phyloP scores from a whole-genome alignment of 2,329 filamentous ascomycete genomes.

The Neobulgaria alba region DNA sequence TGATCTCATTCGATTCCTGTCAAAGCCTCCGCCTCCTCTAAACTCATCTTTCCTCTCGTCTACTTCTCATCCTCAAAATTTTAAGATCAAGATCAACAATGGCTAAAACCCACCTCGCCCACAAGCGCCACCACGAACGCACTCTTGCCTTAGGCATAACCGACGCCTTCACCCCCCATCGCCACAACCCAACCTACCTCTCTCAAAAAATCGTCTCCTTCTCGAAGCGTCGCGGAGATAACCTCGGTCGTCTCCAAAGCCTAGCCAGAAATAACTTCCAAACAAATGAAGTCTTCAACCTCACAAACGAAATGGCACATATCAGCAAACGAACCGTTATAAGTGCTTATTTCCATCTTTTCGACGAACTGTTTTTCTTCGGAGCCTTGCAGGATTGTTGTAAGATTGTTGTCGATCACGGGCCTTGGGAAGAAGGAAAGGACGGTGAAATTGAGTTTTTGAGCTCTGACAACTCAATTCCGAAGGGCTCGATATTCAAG shows the following conservation, averaged over 20 bases:
- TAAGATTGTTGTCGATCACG: not conserved
- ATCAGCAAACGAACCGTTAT: constrained; percentile 1
- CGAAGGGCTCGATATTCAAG: not conserved
- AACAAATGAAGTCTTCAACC: constrained; percentile 2
- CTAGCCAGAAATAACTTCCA: constrained; percentile 4
- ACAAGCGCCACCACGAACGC: constrained; percentile 2
- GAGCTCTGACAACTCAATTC: not conserved
- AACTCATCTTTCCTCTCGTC: no score
- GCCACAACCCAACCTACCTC: constrained; percentile 4
- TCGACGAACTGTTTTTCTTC: constrained; percentile 11
- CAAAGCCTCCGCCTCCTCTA: no score
- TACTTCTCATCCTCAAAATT: no score
- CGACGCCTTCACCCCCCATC: constrained; percentile 2
- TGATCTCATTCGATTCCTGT: no score
- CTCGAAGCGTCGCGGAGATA: constrained; percentile 2
- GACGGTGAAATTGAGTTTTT: not conserved
- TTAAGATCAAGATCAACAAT: no score
- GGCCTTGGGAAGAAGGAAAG: not conserved
- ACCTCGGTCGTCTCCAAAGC: constrained; percentile 2
- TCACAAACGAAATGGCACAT: not conserved
- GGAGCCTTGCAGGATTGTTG: constrained; percentile 2
- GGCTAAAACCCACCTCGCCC: constrained; percentile 1
- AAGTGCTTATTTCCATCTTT: constrained; percentile 3
- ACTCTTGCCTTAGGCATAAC: not conserved
- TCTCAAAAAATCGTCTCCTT: constrained; percentile 2